Base-by-base conservation (phyloP, 2,329 filamentous ascomycete species). In the Phaeosphaeria sp. region DNA sequence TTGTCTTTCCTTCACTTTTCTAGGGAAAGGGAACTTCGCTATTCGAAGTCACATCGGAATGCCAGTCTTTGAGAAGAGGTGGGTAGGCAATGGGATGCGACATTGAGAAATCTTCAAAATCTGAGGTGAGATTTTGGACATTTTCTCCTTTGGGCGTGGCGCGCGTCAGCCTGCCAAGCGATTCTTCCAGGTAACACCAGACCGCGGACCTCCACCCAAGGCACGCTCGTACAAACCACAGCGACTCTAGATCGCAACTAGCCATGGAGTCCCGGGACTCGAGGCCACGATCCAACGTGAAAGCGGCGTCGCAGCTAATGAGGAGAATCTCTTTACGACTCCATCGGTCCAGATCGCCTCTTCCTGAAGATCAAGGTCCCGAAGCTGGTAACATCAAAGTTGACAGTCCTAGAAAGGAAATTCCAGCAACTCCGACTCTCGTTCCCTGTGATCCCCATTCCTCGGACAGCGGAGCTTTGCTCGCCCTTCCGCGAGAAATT, bases 401-500 rank as follows among this genome's bases (percentile, higher is more conserved):
- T n/a, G n/a, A n/a, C n/a, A n/a, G n/a, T n/a, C n/a, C n/a, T n/a
- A n/a, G n/a, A n/a, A n/a, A n/a, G n/a, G n/a, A n/a, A n/a, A n/a
- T 49, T 62, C 50, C 30, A 36, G 11, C 30, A 6, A 36, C 11
- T 3, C 3, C 30, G 3, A 7, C 30, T 36, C 8, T 36, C 15
- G 6, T 13, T 36, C 11, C 30, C 3, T 36, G 8, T 36, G 30
- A 36, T 36, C 30, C 11, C 15, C 30, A 6, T 36, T 36, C 3
- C 15, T 13, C 11, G 8, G 15, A 13, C 6, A 36, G 11, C 15
- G 30, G 30, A 6, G 30, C 30, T 36, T 36, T 36, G 11, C 11
- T 36, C 11, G 43, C 54, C 24, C 20, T 67, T 27, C 60, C 63
- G 11, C 63, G 60, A 36, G 63, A 67, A 50, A 36, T 67, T 7